Base-by-base conservation (phyloP, 2,329 filamentous ascomycete species). In the Beauveria sp. region DNA sequence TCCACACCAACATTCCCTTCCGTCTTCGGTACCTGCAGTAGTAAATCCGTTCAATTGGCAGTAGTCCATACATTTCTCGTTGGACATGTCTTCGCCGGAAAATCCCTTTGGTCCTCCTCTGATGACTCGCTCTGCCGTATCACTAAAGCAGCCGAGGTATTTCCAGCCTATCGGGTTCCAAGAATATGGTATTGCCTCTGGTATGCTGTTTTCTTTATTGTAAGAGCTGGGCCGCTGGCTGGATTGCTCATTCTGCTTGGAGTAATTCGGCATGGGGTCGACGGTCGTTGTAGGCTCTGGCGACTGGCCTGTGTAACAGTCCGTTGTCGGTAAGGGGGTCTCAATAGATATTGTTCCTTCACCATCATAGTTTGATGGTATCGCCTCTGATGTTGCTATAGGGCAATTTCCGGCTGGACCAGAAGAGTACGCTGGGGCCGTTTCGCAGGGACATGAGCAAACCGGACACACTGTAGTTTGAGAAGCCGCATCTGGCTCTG, bases 1-100 rank as follows among this genome's bases (percentile, higher is more conserved):
- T 40, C 75, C 78, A 64, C 81, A 86, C 73, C 78, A 85, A 68
- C 83, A 85, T 66, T 84, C 78, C 22, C 70, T 69, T 8, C 72
- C 73, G 64, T 78, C 79, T 67, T 84, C 80, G 0, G 81, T 72
- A 6, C 81, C 82, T 5, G 81, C 80, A 63, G 79, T 76, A 2
- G 65, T 64, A 65, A 75, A 79, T 5, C 75, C 75, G 12, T 71
- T 70, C 16, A 65, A 66, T 3, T 67, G 67, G 70, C 83, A 85
- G 68, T 76, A 79, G 20, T 74, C 68, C 52, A 82, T 71, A 65
- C 83, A 85, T 53, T 68, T 74, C 61, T 76, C 72, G 4, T 81
- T 74, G 1, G 80, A 83, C 76, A 84, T 82, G 62, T 69, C 59
- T 24, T 69, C 68, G 12, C 63, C 66, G 8, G 72, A 62, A 51